Conservation (phyloP, 192 early-diverging fungal genomes). For the Haplosporangium gracile region DNA sequence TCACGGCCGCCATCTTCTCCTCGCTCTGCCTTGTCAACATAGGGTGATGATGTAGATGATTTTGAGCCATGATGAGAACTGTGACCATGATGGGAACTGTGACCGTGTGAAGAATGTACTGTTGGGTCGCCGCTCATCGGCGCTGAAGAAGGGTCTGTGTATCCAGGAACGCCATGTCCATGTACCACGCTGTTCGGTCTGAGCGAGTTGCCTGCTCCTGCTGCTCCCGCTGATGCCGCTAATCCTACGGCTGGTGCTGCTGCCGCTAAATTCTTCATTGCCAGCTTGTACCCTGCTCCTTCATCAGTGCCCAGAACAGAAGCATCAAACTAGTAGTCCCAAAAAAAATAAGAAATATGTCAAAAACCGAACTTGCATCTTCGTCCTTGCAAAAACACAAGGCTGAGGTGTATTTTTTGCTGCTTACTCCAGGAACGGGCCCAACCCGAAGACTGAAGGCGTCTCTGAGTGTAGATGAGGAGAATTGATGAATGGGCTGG, state of each 20-base stretch:
- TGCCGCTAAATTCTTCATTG: constrained; percentile 6
- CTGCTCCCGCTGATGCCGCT: not conserved
- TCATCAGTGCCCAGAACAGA: constrained; percentile 52
- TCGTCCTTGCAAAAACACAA: not conserved
- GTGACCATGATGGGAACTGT: constrained; percentile 26
- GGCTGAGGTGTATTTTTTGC: not conserved
- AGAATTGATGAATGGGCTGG: constrained; percentile 44
- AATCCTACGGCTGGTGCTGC: not conserved
- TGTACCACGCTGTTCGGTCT: constrained; percentile 11
- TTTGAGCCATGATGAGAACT: constrained; percentile 29
- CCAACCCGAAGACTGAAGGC: constrained; percentile 51
- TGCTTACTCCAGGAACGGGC: constrained; percentile 47
- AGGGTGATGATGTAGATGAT: constrained; percentile 50
- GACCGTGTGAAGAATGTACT: constrained; percentile 16
- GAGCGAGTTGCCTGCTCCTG: constrained; percentile 4
- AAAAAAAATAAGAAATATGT: not conserved
- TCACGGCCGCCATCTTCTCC: constrained; percentile 44
- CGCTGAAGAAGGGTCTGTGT: not conserved
- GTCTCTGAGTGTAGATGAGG: constrained; percentile 40
- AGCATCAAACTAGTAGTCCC: constrained; percentile 34
- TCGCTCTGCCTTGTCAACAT: constrained; percentile 42
- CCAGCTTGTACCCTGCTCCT: constrained; percentile 14
- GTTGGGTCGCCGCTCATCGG: not conserved
- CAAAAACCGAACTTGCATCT: too few relatives aligned
- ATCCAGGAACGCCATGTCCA: constrained; percentile 18